Conservation (phyloP, 306 rosid species). For the Coriaria nepalensis region DNA sequence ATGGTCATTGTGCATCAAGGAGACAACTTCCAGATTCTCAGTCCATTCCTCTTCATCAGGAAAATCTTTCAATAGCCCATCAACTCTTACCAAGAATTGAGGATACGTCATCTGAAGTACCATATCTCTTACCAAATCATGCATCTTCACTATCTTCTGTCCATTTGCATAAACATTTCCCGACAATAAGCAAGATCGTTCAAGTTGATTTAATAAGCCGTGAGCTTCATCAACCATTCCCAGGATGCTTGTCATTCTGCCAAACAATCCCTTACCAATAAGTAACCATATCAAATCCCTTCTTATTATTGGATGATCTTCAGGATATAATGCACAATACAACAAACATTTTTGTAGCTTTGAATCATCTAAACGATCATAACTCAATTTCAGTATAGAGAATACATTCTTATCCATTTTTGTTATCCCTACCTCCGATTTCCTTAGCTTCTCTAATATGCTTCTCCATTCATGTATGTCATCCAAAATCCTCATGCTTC, state of each 20-base stretch:
- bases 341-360: constrained; percentile 9
- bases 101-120: no score
- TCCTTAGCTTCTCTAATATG: neutral
- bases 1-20: no score
- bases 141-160: no score
- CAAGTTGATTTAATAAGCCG: no score
- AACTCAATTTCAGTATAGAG: neutral
- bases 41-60: no score
- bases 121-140: no score
- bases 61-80: no score
- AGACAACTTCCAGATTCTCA: no score
- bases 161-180: no score
- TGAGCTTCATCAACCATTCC: neutral
- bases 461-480: neutral
- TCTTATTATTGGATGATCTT: constrained; percentile 9
- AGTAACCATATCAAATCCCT: constrained; percentile 11
- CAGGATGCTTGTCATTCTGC: constrained; percentile 7
- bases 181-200: no score
- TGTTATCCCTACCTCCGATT: neutral
- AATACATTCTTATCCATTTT: constrained; percentile 20
- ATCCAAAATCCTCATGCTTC: constrained; percentile 3
- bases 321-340: constrained; percentile 13
- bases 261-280: neutral
- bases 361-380: constrained; percentile 8
- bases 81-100: no score